These are phyloP conservation scores for Lactuca sativa DNA, from an alignment of 129 eudicot species.

Conservation along the genomic window DNA sequence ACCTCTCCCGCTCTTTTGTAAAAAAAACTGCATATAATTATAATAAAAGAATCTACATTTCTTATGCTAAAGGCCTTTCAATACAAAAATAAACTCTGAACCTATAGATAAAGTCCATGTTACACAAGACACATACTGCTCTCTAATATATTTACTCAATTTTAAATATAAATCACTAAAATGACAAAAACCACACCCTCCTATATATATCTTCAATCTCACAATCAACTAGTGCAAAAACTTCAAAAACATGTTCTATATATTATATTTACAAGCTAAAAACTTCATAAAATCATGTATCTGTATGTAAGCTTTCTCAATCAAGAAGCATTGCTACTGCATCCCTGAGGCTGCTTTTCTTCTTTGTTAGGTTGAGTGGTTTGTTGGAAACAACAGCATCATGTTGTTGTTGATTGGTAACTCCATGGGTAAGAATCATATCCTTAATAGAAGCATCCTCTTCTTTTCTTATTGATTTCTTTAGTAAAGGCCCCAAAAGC, in stretches of 20 bases:
- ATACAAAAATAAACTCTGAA: not conserved
- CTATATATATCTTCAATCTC: not conserved
- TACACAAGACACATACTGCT: not conserved
- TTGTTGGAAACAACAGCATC: constrained; percentile 28
- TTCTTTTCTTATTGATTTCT: constrained; percentile 36
- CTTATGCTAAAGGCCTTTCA: too few species aligned
- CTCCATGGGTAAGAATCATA: constrained; percentile 26
- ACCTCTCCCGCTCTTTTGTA: too few species aligned
- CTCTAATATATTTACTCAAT: not conserved
- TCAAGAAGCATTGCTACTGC: constrained; percentile 65
- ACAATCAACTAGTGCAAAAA: constrained; percentile 2
- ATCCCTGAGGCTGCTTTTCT: constrained; percentile 67
- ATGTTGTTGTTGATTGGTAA: constrained; percentile 26
- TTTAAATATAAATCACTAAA: not conserved
- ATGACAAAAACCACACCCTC: not conserved
- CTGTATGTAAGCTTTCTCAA: constrained; percentile 22
- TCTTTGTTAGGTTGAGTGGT: constrained; percentile 40
- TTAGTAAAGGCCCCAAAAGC: constrained; percentile 62
- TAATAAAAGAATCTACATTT: too few species aligned
- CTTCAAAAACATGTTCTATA: not conserved
- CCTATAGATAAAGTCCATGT: not conserved
- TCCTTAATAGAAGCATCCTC: constrained; percentile 25
- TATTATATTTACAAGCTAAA: constrained; percentile 14
- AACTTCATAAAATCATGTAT: constrained; percentile 3
- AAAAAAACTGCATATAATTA: too few species aligned